phyloP scores from a whole-genome alignment of 768 basidiomycete genomes.

The Artomyces pyxidatus region DNA sequence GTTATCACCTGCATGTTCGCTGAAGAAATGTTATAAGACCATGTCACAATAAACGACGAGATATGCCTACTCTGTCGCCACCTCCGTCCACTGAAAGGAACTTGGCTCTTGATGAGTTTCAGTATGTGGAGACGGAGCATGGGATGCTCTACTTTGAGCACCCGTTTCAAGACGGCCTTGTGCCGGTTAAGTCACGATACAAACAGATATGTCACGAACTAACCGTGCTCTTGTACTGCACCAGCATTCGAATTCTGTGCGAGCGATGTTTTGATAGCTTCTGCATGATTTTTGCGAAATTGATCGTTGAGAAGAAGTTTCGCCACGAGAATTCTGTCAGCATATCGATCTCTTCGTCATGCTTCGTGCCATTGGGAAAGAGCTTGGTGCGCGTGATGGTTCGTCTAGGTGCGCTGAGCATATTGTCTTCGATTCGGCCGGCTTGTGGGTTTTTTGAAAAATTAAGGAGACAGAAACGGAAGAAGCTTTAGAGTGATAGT shows the following conservation, averaged over 20 bases:
- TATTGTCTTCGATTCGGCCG: constrained; percentile 54
- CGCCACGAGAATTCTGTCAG: constrained; percentile 94
- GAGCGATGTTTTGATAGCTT: constrained; percentile 93
- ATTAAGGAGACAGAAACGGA: constrained; percentile 83
- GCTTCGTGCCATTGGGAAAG: constrained; percentile 65
- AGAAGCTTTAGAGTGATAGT: constrained; percentile 58
- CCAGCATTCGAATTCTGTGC: constrained; percentile 91
- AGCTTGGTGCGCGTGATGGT: constrained; percentile 44
- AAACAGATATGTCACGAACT: constrained; percentile 20
- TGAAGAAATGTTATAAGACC: constrained; percentile 26
- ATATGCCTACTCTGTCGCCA: constrained; percentile 80
- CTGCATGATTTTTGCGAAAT: constrained; percentile 97
- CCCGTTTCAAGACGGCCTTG: constrained; percentile 91
- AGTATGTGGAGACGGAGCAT: constrained; percentile 90
- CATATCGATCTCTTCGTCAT: constrained; percentile 85
- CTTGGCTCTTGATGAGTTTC: constrained; percentile 98
- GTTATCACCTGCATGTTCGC: constrained; percentile 99
- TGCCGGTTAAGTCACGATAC: neutral
- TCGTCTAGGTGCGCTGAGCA: constrained; percentile 53
- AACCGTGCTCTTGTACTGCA: constrained; percentile 97
- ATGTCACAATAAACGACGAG: neutral
- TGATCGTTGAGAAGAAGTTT: constrained; percentile 95
- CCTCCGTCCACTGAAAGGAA: constrained; percentile 94
- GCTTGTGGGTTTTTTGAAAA: constrained; percentile 61
- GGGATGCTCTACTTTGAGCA: constrained; percentile 89